phyloP scores from a whole-genome alignment of 169 alveolate genomes.

The Plasmodium adleri region DNA sequence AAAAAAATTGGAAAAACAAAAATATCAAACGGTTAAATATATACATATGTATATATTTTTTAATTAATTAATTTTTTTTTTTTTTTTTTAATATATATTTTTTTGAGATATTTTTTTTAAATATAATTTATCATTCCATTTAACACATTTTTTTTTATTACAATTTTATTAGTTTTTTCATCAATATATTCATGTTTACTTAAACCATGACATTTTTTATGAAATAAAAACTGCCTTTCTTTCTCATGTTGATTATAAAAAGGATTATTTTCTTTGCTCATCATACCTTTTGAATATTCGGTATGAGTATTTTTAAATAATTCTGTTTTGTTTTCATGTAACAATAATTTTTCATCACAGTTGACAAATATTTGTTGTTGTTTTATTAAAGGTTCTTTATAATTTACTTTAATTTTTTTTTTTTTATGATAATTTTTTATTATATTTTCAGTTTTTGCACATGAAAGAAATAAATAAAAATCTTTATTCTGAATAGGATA shows the following conservation, averaged over 20 bases:
- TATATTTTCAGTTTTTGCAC: slow-evolving; percentile 36
- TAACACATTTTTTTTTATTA: slow-evolving; percentile 14
- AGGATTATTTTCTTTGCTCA: neutral
- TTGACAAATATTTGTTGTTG: slow-evolving; percentile 51
- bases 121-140: neutral
- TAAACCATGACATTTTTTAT: slow-evolving; percentile 58
- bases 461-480: slow-evolving; percentile 37
- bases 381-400: slow-evolving; percentile 50
- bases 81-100: neutral
- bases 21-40: neutral
- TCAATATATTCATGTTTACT: slow-evolving; percentile 51
- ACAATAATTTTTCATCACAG: slow-evolving; percentile 17
- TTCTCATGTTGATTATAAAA: neutral
- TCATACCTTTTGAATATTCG: neutral
- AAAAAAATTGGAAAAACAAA: neutral
- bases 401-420: slow-evolving; percentile 16
- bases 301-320: neutral
- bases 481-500: slow-evolving; percentile 10
- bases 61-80: neutral
- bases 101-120: too few relatives aligned
- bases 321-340: slow-evolving; percentile 9
- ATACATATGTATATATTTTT: neutral
- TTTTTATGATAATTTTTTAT: slow-evolving; percentile 21
- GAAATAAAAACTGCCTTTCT: slow-evolving; percentile 11
- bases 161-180: slow-evolving; percentile 35